A percentile compares a stretch with the other conserved stretches of the same genome.
Conservation (phyloP, 306 rosid species). For the Adenanthera pavonina region DNA sequence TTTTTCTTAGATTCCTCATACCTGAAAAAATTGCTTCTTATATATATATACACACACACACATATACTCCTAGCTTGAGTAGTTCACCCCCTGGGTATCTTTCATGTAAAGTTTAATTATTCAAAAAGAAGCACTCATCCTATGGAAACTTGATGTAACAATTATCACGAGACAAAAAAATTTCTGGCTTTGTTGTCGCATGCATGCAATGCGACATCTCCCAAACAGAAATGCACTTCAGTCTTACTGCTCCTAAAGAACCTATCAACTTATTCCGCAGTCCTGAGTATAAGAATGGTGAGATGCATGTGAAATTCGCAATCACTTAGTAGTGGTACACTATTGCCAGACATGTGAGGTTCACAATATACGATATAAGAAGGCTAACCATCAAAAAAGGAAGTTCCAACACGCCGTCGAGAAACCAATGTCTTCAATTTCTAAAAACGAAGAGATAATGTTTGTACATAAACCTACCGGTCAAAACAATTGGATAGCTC, state of each 20-base stretch:
- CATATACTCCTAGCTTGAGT: background rate
- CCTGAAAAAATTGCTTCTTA: background rate
- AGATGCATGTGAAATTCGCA: constrained; percentile 21
- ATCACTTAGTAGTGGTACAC: constrained; percentile 9
- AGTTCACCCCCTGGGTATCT: background rate
- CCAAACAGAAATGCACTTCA: constrained; percentile 15
- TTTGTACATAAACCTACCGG: constrained; percentile 58
- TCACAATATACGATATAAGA: background rate
- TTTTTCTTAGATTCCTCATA: background rate
- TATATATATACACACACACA: too few species aligned
- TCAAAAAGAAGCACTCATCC: background rate
- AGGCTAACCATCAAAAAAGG: constrained; percentile 35
- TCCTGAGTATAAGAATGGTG: constrained; percentile 19
- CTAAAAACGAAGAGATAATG: constrained; percentile 28
- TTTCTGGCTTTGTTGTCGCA: background rate
- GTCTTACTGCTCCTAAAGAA: background rate
- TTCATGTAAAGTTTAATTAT: background rate
- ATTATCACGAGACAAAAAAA: constrained; percentile 28
- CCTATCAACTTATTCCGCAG: constrained; percentile 25
- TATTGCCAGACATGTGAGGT: background rate
- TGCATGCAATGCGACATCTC: constrained; percentile 31
- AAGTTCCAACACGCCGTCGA: background rate
- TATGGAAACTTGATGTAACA: background rate
- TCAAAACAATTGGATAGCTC: constrained; percentile 93
- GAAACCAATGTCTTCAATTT: constrained; percentile 11